A percentile compares a stretch with the other conserved stretches of the same genome.
phyloP scores from a whole-genome alignment of 495 filamentous ascomycete genomes.

The Aeminium ludgeri region DNA sequence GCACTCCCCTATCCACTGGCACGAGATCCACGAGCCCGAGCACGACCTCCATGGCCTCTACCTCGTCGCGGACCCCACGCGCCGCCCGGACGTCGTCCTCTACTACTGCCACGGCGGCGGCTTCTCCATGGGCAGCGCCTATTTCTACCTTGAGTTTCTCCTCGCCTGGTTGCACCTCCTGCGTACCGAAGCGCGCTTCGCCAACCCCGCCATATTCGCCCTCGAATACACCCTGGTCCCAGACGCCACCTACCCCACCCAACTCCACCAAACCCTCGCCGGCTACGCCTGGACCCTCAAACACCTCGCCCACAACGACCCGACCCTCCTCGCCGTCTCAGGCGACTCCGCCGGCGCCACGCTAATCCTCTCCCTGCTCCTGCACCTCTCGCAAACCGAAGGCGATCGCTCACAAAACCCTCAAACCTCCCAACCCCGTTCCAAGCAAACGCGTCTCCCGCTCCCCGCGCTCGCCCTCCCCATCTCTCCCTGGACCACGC shows the following conservation, averaged over 20 bases:
- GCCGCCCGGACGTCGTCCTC: constrained; percentile 47
- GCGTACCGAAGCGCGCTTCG: constrained; percentile 35
- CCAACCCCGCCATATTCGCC: constrained; percentile 60
- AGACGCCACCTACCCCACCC: constrained; percentile 48
- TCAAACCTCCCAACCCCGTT: no score
- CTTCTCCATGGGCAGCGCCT: constrained; percentile 57
- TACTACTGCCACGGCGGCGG: constrained; percentile 66
- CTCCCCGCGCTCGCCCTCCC: constrained; percentile 41
- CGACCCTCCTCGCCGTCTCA: constrained; percentile 41
- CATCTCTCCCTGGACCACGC: constrained; percentile 37
- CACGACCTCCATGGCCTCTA: constrained; percentile 42
- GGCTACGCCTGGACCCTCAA: constrained; percentile 51
- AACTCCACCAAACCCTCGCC: constrained; percentile 44
- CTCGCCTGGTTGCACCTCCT: constrained; percentile 45
- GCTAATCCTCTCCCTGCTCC: constrained; percentile 47
- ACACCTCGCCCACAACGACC: constrained; percentile 27
- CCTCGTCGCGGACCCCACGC: constrained; percentile 35
- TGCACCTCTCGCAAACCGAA: constrained; percentile 33
- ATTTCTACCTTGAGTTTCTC: constrained; percentile 72
- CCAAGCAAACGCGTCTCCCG: constrained; percentile 21
- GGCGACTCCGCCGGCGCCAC: constrained; percentile 64
- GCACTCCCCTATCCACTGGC: constrained; percentile 42
- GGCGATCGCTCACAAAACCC: constrained; percentile 14
- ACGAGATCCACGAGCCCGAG: constrained; percentile 34
- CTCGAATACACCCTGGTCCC: constrained; percentile 69